Evolutionary conservation across 2,329 filamentous ascomycete genomes (phyloP), one percentile per base, ranked within the genome.

Genomic region (Calonectria pseudoturangicola): DNA sequence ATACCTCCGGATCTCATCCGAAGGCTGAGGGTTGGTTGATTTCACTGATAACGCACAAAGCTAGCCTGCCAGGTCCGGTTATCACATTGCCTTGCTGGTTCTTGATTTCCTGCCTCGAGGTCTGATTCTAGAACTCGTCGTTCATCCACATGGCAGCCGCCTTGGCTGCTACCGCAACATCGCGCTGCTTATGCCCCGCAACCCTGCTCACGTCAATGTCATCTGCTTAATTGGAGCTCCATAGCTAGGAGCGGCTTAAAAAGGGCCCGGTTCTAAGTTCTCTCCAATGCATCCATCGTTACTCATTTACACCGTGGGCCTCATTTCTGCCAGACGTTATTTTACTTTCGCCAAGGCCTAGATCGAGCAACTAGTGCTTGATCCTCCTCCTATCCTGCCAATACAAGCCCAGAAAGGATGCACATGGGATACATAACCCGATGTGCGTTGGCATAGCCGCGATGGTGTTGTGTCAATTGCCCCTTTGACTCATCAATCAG

Each of bases 401-500:
- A 67, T 67, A 30, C 63, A 50, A 36, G 13, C 27, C 36, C 54
- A 47, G 43, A 28, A 45, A 45, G 16, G 41, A 30, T 45, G 28
- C 69, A 48, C 63, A 67, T 71, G 56, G 64, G 12, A 36, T 36
- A 36, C 33, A 36, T n/a, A 33, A 63, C 47, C 63, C 41, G 25
- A 48, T 63, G 33, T 54, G 39, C 30, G 18, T 25, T 33, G 54
- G 51, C 54, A 58, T 54, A 39, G 63, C 47, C 47, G 69, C 28
- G 18, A 48, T 62, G 48, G 54, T 30, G 27, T 4, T 30, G 50
- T 33, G 21, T 10, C 36, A 28, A 27, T 48, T 48, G 36, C 54
- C 36, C 36, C 21, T 39, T 16, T 39, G 33, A 51, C 63, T 48
- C 39, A 18, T 67, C 54, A 66, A 54, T 63, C 30, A 67, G 25